Base-by-base conservation (phyloP, 352 stramenopile species). In the Aphanomyces invadans region DNA sequence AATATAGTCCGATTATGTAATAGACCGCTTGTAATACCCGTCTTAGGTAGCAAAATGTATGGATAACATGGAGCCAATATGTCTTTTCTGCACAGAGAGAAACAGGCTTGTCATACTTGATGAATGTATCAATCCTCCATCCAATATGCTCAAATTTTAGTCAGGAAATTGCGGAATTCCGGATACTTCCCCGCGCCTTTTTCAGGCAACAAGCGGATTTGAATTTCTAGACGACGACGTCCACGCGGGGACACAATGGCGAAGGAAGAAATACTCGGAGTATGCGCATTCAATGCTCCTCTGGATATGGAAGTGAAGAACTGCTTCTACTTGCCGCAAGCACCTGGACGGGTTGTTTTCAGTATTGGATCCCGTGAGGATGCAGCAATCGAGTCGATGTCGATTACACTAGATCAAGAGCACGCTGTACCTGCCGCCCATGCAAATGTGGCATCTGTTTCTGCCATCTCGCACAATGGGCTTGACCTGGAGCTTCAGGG, bases 401-500 rank as follows among this genome's bases (percentile, higher is more conserved):
- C 21, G n/a, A 10, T 49, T 49, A n/a, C 10, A 38, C 55, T 67
- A 3, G 42, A 59, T 32, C 12, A 33, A 25, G 46, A 38, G 17
- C 23, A 31, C n/a, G 36, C 36, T 15, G 15, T 42, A 11, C n/a
- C 48, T 21, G 21, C 4, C 29, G 60, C 10, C 38, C 49, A 57
- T 32, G 25, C 49, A 57, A 28, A 21, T 3, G 45, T 57, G 45
- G 31, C 60, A 36, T 67, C 23, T 5, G 39, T 67, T 12, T 67
- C 9, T 21, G 42, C 36, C 10, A 36, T 65, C 25, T 23, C 46
- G 4, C 36, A 65, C 33, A 26, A n/a, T 3, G 32, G 23, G 3
- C n/a, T 49, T 32, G 28, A 25, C 4, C 42, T 67, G 12, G 60
- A 67, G 32, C 60, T 67, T n/a, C 49, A 46, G 29, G 60, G 60